A percentile compares a stretch with the other conserved stretches of the same genome.
These are phyloP conservation scores for Acidomyces sp. DNA, from an alignment of 495 filamentous ascomycete species.

Conservation along the genomic window DNA sequence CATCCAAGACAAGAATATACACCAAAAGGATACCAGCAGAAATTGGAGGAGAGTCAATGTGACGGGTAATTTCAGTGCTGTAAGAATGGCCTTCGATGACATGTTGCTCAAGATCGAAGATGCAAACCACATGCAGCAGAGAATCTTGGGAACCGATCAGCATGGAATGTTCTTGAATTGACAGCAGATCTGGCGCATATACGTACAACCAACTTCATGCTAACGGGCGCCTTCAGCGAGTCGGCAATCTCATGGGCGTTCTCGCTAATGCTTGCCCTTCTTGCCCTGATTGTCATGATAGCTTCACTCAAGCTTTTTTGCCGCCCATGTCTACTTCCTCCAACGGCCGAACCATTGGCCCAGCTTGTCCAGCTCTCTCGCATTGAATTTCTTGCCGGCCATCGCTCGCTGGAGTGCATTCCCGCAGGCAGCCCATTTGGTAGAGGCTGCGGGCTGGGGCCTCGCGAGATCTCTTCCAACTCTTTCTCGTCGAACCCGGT, in stretches of 20 bases:
- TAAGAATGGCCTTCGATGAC: conserved; percentile 93
- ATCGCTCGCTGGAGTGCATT: conserved; percentile 26
- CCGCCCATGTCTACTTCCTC: conserved; percentile 42
- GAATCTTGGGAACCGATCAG: conserved; percentile 37
- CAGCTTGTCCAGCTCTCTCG: conserved; percentile 34
- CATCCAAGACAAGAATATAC: conserved; percentile 61
- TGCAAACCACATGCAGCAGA: conserved; percentile 84
- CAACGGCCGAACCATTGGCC: conserved; percentile 32
- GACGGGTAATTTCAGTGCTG: conserved; percentile 78
- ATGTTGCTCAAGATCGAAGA: conserved; percentile 93
- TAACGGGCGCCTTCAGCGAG: conserved; percentile 79
- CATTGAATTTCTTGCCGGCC: conserved; percentile 35
- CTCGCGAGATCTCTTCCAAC: conserved; percentile 9
- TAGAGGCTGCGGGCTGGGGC: conserved; percentile 15
- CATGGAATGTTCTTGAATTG: not conserved
- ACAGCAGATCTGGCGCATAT: conserved; percentile 6
- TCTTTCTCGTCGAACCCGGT: conserved; percentile 6
- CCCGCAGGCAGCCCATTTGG: conserved; percentile 11
- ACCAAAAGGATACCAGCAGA: conserved; percentile 81
- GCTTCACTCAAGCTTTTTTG: conserved; percentile 81
- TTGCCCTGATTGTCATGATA: conserved; percentile 60
- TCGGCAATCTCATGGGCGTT: conserved; percentile 89
- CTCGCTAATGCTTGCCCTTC: conserved; percentile 71
- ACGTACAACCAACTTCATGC: conserved; percentile 73
- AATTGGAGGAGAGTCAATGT: conserved; percentile 95